Evolutionary conservation across 208 protist species (phyloP).

Genomic region (Endotrypanum monterogeii): DNA sequence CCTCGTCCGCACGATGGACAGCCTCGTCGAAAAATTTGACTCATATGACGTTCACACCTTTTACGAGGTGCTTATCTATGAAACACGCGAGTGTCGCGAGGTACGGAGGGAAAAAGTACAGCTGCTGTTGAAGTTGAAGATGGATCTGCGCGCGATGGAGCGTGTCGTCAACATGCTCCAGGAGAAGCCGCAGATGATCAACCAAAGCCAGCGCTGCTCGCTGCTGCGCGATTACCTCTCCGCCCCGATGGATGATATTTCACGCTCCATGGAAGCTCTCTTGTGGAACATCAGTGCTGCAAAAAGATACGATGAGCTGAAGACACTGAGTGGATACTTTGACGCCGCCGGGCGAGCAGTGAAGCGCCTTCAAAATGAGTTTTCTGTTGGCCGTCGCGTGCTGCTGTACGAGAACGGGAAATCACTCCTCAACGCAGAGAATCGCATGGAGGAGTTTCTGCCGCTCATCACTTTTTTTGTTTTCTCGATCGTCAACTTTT

Average conservation of each 20-base stretch:
- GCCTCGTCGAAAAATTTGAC: slow-evolving; percentile 57
- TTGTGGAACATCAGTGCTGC: slow-evolving; percentile 48
- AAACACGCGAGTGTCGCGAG: slow-evolving; percentile 57
- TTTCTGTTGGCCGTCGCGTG: slow-evolving; percentile 50
- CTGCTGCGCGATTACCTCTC: slow-evolving; percentile 61
- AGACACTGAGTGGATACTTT: slow-evolving; percentile 43
- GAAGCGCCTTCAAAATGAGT: slow-evolving; percentile 70
- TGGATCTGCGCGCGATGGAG: slow-evolving; percentile 73
- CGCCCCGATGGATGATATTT: slow-evolving; percentile 57
- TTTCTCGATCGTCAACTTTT: slow-evolving; percentile 82
- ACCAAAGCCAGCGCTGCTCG: slow-evolving; percentile 51
- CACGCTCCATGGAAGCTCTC: slow-evolving; percentile 50
- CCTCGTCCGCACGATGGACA: slow-evolving; percentile 53
- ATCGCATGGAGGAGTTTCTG: slow-evolving; percentile 77
- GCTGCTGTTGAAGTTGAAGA: slow-evolving; percentile 59
- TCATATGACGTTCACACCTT: slow-evolving; percentile 50
- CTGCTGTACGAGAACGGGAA: slow-evolving; percentile 62
- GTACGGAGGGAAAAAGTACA: slow-evolving; percentile 63
- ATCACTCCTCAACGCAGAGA: slow-evolving; percentile 11
- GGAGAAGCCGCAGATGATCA: slow-evolving; percentile 63
- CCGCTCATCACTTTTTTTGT: slow-evolving; percentile 86
- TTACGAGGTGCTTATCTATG: slow-evolving; percentile 79
- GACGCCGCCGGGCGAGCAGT: slow-evolving; percentile 46
- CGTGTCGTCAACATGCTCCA: slow-evolving; percentile 78
- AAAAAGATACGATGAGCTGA: slow-evolving; percentile 51